phyloP scores from a whole-genome alignment of 129 eudicot genomes.

The Ambrosia trifida region DNA sequence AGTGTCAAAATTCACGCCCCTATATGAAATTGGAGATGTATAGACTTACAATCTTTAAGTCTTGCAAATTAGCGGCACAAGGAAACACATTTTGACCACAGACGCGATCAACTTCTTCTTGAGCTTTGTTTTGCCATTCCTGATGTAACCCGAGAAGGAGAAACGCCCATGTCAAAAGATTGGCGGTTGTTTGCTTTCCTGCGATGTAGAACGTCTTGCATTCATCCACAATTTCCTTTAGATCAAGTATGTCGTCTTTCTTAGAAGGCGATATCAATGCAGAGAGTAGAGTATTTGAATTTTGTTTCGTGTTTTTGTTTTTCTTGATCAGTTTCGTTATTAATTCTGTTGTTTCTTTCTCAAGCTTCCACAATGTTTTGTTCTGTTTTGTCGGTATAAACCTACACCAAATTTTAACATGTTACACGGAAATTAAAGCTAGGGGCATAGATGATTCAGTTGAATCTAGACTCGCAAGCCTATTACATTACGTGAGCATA shows the following conservation, averaged over 20 bases:
- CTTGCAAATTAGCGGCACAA: slow-evolving; percentile 34
- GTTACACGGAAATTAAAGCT: background rate
- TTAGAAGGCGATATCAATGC: slow-evolving; percentile 53
- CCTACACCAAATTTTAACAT: slow-evolving; percentile 37
- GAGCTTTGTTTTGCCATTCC: slow-evolving; percentile 59
- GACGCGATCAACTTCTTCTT: slow-evolving; percentile 37
- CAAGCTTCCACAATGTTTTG: slow-evolving; percentile 59
- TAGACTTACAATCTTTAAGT: slow-evolving; percentile 41
- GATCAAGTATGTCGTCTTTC: slow-evolving; percentile 37
- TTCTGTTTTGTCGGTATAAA: slow-evolving; percentile 81
- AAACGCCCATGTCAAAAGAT: slow-evolving; percentile 47
- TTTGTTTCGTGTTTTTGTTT: slow-evolving; percentile 28
- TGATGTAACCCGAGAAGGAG: slow-evolving; percentile 49
- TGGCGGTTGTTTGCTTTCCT: slow-evolving; percentile 53
- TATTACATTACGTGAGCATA: no score
- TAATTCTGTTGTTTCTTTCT: slow-evolving; percentile 58
- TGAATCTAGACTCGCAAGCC: no score
- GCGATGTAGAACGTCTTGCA: slow-evolving; percentile 60
- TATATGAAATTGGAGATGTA: background rate
- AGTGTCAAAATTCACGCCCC: background rate
- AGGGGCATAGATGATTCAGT: no score
- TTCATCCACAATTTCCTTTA: slow-evolving; percentile 46
- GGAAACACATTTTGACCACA: slow-evolving; percentile 36
- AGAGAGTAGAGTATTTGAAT: slow-evolving; percentile 44
- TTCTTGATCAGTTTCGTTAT: slow-evolving; percentile 47